Conservation (phyloP, 1,284 basidiomycete genomes). For the Clitocybe nebularis region DNA sequence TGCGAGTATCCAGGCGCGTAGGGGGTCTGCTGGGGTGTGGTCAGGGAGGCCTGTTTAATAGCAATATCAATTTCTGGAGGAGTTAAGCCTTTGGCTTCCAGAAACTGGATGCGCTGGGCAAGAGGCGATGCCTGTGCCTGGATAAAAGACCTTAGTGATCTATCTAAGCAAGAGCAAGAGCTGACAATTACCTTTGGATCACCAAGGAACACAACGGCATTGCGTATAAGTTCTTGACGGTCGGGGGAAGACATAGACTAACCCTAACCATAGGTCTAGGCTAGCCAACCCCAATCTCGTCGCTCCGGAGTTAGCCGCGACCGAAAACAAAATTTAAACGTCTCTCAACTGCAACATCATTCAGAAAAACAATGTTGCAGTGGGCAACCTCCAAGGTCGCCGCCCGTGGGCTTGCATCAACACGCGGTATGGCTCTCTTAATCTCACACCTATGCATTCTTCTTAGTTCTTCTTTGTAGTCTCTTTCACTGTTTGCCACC, state of each 20-base stretch:
- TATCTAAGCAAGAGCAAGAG: constrained; percentile 2
- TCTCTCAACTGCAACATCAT: constrained; percentile 9
- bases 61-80: constrained; percentile 86
- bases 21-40: constrained; percentile 23
- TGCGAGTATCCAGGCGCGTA: constrained; percentile 37
- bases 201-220: constrained; percentile 77
- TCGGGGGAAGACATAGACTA: constrained; percentile 45
- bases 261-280: constrained; percentile 24
- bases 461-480: constrained; percentile 23
- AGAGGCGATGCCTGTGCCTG: constrained; percentile 76
- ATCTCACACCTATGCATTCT: constrained; percentile 3
- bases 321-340: constrained; percentile 15
- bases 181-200: constrained; percentile 61
- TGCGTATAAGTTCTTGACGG: constrained; percentile 70
- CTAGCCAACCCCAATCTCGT: constrained; percentile 7
- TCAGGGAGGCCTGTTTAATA: constrained; percentile 52
- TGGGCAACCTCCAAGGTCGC: constrained; percentile 50
- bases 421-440: constrained; percentile 39
- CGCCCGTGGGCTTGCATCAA: constrained; percentile 45
- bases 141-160: constrained; percentile 4
- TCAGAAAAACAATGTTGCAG: constrained; percentile 37
- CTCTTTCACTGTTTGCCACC: constrained; percentile 36
- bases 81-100: constrained; percentile 90
- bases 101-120: constrained; percentile 86
- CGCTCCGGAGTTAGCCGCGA: constrained; percentile 20